These are phyloP conservation scores for Handroanthus guayacan DNA, from an alignment of 257 asterid species.

Conservation along the genomic window DNA sequence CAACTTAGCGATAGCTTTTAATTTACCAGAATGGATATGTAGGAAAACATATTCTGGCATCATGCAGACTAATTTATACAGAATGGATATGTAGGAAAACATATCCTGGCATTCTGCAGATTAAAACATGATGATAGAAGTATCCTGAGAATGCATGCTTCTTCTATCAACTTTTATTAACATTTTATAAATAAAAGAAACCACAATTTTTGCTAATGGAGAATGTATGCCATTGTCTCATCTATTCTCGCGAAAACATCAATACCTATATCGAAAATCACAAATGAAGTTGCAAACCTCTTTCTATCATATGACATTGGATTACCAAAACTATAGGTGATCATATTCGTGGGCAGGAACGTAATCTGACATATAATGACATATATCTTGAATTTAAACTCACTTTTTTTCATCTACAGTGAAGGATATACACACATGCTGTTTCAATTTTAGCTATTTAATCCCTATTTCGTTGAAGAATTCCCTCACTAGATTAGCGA, in stretches of 20 bases:
- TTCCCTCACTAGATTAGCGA: not conserved
- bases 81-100: too few species aligned
- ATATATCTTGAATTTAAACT: not conserved
- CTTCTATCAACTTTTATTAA: too few species aligned
- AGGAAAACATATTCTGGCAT: too few species aligned
- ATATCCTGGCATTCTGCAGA: too few species aligned
- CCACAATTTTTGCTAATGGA: not conserved
- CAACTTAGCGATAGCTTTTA: too few species aligned
- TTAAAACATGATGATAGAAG: too few species aligned
- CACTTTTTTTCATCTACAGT: not conserved
- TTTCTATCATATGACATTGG: not conserved
- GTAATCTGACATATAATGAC: not conserved
- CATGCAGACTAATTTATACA: too few species aligned
- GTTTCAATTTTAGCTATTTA: not conserved
- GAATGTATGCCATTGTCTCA: not conserved
- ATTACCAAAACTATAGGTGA: not conserved
- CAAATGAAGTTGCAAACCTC: not conserved
- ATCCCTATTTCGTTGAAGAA: not conserved
- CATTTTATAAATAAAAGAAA: not conserved
- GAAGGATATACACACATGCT: conserved; percentile 16
- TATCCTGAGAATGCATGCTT: too few species aligned
- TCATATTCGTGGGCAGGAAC: not conserved
- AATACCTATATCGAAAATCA: not conserved
- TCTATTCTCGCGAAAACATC: not conserved
- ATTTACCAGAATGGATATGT: too few species aligned